Percentiles rank a stretch among this genome's conserved stretches.
Evolutionary conservation across 768 basidiomycete species (phyloP).

Genomic region (Paxillus involutus): DNA sequence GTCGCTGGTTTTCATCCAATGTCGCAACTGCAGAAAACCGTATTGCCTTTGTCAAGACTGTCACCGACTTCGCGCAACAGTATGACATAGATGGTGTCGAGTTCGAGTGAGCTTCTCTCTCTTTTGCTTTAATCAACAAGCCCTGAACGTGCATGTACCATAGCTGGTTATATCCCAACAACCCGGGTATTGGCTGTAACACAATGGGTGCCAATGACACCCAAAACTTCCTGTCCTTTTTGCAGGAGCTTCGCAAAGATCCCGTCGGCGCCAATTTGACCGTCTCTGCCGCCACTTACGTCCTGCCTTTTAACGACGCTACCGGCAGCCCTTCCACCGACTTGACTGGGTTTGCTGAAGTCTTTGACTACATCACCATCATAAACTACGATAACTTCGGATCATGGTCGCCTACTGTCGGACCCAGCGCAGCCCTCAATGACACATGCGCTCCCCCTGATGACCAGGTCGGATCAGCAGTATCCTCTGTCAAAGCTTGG

Average conservation of each 20-base stretch:
- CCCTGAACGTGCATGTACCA: conserved; percentile 12
- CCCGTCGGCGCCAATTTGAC: conserved; percentile 53
- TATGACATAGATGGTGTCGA: conserved; percentile 59
- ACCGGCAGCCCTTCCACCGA: conserved; percentile 62
- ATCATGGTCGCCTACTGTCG: conserved; percentile 51
- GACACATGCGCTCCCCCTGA: conserved; percentile 66
- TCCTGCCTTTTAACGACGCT: conserved; percentile 62
- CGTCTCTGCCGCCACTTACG: conserved; percentile 67
- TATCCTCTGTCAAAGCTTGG: conserved; percentile 73
- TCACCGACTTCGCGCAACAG: conserved; percentile 44
- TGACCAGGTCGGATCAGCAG: conserved; percentile 71
- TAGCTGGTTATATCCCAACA: conserved; percentile 87
- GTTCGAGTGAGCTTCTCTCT: conserved; percentile 22
- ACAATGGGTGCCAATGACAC: conserved; percentile 55
- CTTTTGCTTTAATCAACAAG: neutral
- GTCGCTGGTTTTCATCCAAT: conserved; percentile 58
- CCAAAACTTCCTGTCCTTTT: conserved; percentile 74
- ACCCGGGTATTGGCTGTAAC: conserved; percentile 72
- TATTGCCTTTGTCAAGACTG: conserved; percentile 60
- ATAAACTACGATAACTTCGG: conserved; percentile 72
- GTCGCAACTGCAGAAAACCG: conserved; percentile 58
- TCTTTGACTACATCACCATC: conserved; percentile 63
- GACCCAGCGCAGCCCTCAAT: conserved; percentile 80
- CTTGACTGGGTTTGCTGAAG: conserved; percentile 68
- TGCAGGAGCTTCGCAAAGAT: conserved; percentile 62